phyloP scores from a whole-genome alignment of 2,329 filamentous ascomycete species.

The Xylaria sp. region DNA sequence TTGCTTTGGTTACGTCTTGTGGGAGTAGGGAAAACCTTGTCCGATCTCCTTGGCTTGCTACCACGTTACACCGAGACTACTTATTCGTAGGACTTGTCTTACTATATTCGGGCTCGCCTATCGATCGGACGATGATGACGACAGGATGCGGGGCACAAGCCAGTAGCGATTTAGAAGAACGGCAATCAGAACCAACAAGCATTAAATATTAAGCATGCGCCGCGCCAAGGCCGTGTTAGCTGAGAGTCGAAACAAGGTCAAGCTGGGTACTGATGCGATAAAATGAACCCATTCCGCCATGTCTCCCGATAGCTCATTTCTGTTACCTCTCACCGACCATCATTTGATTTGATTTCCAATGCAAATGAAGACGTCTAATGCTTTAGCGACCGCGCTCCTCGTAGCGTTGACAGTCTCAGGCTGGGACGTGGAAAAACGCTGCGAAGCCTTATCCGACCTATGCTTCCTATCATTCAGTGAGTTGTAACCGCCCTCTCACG shows the following conservation, averaged over 20 bases:
- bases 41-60: no score
- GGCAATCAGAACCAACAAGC: background rate
- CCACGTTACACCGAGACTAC: no score
- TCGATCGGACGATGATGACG: no score
- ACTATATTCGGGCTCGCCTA: no score
- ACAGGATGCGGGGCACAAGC: conserved; percentile 1
- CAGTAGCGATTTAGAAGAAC: conserved; percentile 8
- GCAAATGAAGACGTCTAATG: background rate
- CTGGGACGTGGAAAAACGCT: background rate
- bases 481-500: background rate
- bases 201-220: conserved; percentile 1
- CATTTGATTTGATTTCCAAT: background rate
- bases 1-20: no score
- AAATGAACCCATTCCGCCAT: background rate
- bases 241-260: background rate
- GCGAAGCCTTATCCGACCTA: background rate
- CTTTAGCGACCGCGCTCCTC: conserved; percentile 1
- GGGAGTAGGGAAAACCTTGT: no score
- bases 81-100: no score
- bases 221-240: background rate
- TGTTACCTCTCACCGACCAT: background rate
- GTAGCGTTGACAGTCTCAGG: background rate
- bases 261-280: background rate
- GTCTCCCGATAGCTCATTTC: background rate
- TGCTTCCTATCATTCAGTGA: conserved; percentile 9